Base-by-base conservation (phyloP, 805 yeast genomes). In the Wickerhamomyces hampshirensis region DNA sequence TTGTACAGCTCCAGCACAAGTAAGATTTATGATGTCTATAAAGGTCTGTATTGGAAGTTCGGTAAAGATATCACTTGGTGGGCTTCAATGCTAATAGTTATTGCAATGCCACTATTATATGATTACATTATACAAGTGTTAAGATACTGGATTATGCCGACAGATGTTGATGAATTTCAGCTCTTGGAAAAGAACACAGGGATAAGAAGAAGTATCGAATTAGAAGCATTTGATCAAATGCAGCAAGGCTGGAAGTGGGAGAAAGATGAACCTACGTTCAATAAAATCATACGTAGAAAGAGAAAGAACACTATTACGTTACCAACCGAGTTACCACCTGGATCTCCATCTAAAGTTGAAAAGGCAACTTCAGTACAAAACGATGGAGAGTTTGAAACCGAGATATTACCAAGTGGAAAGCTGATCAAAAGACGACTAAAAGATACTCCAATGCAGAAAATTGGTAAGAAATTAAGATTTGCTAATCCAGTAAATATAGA, bases 41-140 rank as follows among this genome's bases (percentile, higher is more conserved):
- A 73, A 42, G 95, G 93, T 3, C 65, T 93, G 32, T 67, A 70
- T 39, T 59, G 77, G 33, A 76, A 76, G 34, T 87, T 86, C 63
- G 98, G 98, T 16, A 60, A 46, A 15, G 97, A 93, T 54, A 56
- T 67, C n/a, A 70, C 84, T 1, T 91, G 88, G 77, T 93, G 98
- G 98, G 85, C 86, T 1, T 59, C 86, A 0, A 61, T 84, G 23
- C 52, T 86, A 21, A 68, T 79, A 2, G 55, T 84, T 14, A 56
- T 68, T 1, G 60, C 74, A 0, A 64, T 85, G 35, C 83, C 91
- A 3, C 46, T 84, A 11, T 58, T 78, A 26, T 62, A 84, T 40
- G 98, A 93, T 55, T 59, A 84, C 27, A 53, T 82, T 5, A 56
- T 77, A 35, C 78, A 81, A 44, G 70, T 80, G 1, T 47, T 78